phyloP scores from a whole-genome alignment of 2,329 filamentous ascomycete species.

The Chaetothyriales sp. region DNA sequence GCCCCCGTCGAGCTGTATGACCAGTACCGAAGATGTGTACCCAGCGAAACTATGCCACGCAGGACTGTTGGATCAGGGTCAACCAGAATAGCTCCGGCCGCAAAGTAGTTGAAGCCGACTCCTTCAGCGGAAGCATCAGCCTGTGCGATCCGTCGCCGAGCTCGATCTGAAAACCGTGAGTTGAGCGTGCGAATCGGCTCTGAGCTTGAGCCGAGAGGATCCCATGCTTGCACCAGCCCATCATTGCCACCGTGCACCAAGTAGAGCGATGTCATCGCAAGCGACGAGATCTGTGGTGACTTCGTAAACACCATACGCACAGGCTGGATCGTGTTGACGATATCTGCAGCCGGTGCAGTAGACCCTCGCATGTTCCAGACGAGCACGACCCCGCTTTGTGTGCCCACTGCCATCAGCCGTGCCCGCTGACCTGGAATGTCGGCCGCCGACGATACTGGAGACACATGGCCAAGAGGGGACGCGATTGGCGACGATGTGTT shows the following conservation, averaged over 20 bases:
- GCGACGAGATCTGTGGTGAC: conserved; percentile 68
- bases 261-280: conserved; percentile 73
- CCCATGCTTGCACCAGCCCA: conserved; percentile 90
- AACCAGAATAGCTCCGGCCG: conserved; percentile 67
- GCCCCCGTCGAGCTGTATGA: conserved; percentile 70
- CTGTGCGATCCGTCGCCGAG: conserved; percentile 58
- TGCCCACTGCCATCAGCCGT: conserved; percentile 68
- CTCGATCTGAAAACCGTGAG: conserved; percentile 65
- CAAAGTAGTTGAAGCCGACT: conserved; percentile 60
- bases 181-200: conserved; percentile 76
- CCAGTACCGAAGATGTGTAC: conserved; percentile 82
- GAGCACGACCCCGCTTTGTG: conserved; percentile 57
- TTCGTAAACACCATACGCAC: conserved; percentile 77
- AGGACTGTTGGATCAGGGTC: conserved; percentile 78
- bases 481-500: conserved; percentile 38
- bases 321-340: conserved; percentile 48
- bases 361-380: conserved; percentile 72
- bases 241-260: conserved; percentile 88
- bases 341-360: conserved; percentile 37
- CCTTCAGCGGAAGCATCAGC: conserved; percentile 52
- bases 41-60: conserved; percentile 73
- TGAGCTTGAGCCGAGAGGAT: conserved; percentile 67
- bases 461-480: conserved; percentile 37
- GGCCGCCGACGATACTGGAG: conserved; percentile 21
- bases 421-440: conserved; percentile 76